These are phyloP conservation scores for Clarireedia sp. DNA, from an alignment of 2,329 filamentous ascomycete genomes.

Conservation along the genomic window DNA sequence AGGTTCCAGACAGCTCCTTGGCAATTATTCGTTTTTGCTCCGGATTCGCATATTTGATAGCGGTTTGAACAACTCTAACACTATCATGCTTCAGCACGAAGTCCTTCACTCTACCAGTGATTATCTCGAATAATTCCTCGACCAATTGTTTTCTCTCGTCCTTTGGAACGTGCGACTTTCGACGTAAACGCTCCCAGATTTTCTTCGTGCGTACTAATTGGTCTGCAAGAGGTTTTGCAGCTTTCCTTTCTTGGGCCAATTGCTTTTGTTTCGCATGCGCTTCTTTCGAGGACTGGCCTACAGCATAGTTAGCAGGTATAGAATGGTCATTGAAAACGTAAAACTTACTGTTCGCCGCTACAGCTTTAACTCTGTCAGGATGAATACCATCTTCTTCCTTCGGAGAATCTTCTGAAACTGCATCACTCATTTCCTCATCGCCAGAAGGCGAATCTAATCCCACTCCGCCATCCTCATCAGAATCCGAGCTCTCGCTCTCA, in stretches of 20 bases:
- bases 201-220: conserved; percentile 85
- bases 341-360: conserved; percentile 22
- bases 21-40: conserved; percentile 84
- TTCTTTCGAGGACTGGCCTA: conserved; percentile 67
- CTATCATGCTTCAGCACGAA: conserved; percentile 98
- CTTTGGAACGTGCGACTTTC: conserved; percentile 86
- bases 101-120: conserved; percentile 84
- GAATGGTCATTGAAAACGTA: conserved; percentile 12
- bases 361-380: conserved; percentile 29
- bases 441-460: conserved; percentile 28
- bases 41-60: conserved; percentile 86
- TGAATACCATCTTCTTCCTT: conserved; percentile 29
- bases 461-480: conserved; percentile 23
- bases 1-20: conserved; percentile 75
- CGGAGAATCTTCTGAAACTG: conserved; percentile 31
- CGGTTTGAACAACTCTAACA: conserved; percentile 92
- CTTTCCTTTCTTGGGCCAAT: conserved; percentile 79
- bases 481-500: conserved; percentile 29
- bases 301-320: conserved; percentile 26
- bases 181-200: conserved; percentile 87
- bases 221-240: conserved; percentile 87
- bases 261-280: conserved; percentile 90
- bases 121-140: conserved; percentile 81
- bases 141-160: conserved; percentile 84
- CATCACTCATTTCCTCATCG: conserved; percentile 11